Percentiles rank a stretch among this genome's conserved stretches.
Conservation (phyloP, 139 green algal species). For the Microglena sp. region DNA sequence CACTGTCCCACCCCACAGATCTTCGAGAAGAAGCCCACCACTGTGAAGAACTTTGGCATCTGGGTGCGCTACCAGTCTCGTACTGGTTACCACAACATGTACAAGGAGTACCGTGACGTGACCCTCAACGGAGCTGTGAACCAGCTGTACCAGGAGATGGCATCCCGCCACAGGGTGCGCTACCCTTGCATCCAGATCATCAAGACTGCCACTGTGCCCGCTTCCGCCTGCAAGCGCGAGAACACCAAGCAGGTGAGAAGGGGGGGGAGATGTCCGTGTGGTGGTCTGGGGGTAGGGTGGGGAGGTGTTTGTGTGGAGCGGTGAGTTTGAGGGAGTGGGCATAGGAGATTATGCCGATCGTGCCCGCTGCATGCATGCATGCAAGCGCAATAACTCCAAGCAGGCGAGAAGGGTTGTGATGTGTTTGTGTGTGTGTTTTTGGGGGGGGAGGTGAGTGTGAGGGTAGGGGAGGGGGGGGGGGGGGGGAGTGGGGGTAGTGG, state of each 20-base stretch:
- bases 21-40: constrained; percentile 91
- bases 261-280: not conserved
- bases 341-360: too few relatives aligned
- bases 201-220: constrained; percentile 83
- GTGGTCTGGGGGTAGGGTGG: too few relatives aligned
- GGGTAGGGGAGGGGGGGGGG: too few relatives aligned
- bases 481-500: too few relatives aligned
- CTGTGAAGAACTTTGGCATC: constrained; percentile 98
- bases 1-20: too few relatives aligned
- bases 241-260: constrained; percentile 46
- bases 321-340: too few relatives aligned
- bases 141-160: constrained; percentile 98
- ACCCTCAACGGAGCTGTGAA: constrained; percentile 95
- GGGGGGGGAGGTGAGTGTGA: too few relatives aligned
- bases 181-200: constrained; percentile 84
- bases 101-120: constrained; percentile 99
- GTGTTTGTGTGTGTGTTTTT: too few relatives aligned
- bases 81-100: constrained; percentile 93
- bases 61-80: constrained; percentile 97
- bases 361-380: too few relatives aligned
- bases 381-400: too few relatives aligned
- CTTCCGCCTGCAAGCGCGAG: constrained; percentile 75
- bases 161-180: constrained; percentile 86
- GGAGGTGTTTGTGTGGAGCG: too few relatives aligned
- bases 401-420: too few relatives aligned